Conservation (phyloP, 768 basidiomycete species). For the Pulveroboletus sp. region DNA sequence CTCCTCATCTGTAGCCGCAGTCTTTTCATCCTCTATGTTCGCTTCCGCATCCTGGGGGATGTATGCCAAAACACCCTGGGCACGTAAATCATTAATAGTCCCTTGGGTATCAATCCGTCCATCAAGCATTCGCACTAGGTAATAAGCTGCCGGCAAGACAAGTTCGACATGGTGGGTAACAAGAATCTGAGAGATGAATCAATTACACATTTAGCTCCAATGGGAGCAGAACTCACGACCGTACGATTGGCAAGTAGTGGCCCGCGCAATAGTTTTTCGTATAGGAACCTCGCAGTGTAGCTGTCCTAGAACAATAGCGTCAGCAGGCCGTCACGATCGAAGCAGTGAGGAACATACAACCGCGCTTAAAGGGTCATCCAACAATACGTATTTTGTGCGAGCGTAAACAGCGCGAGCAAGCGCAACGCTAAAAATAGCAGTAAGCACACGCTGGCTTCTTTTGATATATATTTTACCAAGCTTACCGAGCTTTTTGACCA, state of each 20-base stretch:
- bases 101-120: conserved; percentile 80
- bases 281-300: conserved; percentile 62
- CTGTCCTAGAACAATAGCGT: conserved; percentile 48
- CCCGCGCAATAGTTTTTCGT: conserved; percentile 63
- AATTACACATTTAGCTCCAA: background rate
- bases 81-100: conserved; percentile 59
- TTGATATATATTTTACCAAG: background rate
- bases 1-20: conserved; percentile 13
- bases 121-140: conserved; percentile 77
- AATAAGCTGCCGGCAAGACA: conserved; percentile 69
- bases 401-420: conserved; percentile 83
- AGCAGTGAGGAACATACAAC: conserved; percentile 49
- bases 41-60: conserved; percentile 55
- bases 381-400: conserved; percentile 61
- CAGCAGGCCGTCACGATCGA: background rate
- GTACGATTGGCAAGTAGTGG: conserved; percentile 66
- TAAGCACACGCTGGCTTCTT: conserved; percentile 13
- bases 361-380: conserved; percentile 82
- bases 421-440: conserved; percentile 52
- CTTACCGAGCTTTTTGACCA: conserved; percentile 77
- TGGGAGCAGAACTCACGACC: conserved; percentile 42
- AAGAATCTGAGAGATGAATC: conserved; percentile 45
- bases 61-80: conserved; percentile 57
- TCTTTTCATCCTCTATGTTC: conserved; percentile 45
- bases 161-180: conserved; percentile 87